A percentile compares a stretch with the other conserved stretches of the same genome.
Conservation (phyloP, 257 asterid species). For the Phtheirospermum japonicum region DNA sequence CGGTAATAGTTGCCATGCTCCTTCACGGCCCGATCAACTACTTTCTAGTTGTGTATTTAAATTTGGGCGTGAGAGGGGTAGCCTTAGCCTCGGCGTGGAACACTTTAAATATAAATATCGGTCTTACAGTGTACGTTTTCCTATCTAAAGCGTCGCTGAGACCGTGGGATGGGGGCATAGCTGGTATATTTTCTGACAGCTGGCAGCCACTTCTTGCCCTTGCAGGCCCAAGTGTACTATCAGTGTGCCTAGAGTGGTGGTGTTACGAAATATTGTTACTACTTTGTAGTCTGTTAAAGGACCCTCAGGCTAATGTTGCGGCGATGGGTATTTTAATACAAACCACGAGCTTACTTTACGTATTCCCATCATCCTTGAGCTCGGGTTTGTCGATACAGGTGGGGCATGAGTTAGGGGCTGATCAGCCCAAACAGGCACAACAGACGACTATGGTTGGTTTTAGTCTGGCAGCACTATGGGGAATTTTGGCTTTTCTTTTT, state of each 20-base stretch:
- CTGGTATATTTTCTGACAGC: slow-evolving; percentile 28
- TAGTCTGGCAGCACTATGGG: slow-evolving; percentile 43
- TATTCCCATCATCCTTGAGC: slow-evolving; percentile 43
- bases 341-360: slow-evolving; percentile 47
- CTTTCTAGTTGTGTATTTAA: slow-evolving; percentile 34
- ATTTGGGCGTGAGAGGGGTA: slow-evolving; percentile 48
- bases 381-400: slow-evolving; percentile 40
- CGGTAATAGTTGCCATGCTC: slow-evolving; percentile 40
- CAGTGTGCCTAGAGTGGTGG: slow-evolving; percentile 59
- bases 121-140: slow-evolving; percentile 36
- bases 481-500: slow-evolving; percentile 41
- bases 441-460: slow-evolving; percentile 39
- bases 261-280: slow-evolving; percentile 46
- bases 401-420: slow-evolving; percentile 49
- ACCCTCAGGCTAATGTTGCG: slow-evolving; percentile 45
- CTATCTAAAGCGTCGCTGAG: slow-evolving; percentile 31
- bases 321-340: slow-evolving; percentile 51
- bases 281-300: slow-evolving; percentile 36
- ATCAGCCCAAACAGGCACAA: slow-evolving; percentile 46
- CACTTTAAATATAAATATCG: slow-evolving; percentile 40
- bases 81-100: slow-evolving; percentile 53
- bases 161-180: slow-evolving; percentile 42
- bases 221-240: slow-evolving; percentile 41
- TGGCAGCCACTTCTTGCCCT: slow-evolving; percentile 38
- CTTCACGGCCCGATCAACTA: slow-evolving; percentile 48